Percentiles rank a stretch among this genome's conserved stretches.
Conservation (phyloP, 2,329 filamentous ascomycete species). For the Trichoderma arundinaceum region DNA sequence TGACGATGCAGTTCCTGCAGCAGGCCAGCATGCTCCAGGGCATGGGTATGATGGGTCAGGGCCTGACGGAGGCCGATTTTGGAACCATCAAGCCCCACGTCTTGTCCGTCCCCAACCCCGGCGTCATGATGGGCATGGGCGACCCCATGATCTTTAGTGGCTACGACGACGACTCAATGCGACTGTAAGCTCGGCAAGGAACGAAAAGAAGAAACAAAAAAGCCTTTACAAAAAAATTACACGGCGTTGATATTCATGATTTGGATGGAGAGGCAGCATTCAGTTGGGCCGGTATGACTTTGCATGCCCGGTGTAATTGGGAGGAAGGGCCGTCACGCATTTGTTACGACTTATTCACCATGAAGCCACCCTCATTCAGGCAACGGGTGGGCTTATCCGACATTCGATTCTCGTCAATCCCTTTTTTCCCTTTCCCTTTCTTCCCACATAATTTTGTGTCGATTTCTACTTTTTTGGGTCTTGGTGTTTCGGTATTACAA, state of each 20-base stretch:
- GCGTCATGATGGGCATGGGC: conserved; percentile 62
- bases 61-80: conserved; percentile 58
- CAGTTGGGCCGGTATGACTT: neutral
- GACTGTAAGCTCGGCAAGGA: conserved; percentile 43
- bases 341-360: conserved; percentile 21
- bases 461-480: neutral
- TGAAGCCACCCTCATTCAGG: neutral
- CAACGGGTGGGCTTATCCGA: neutral
- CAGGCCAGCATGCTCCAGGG: conserved; percentile 51
- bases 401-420: conserved; percentile 14
- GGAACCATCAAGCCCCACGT: conserved; percentile 62
- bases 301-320: conserved; percentile 10
- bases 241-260: neutral
- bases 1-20: conserved; percentile 51
- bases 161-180: conserved; percentile 54
- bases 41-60: conserved; percentile 56
- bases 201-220: neutral
- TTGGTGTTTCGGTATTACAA: neutral
- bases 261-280: neutral
- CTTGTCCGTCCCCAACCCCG: conserved; percentile 54
- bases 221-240: neutral
- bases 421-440: neutral
- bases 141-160: conserved; percentile 65
- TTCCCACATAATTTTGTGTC: neutral
- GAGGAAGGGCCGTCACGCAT: conserved; percentile 12